Base-by-base conservation (phyloP, 1,139 yeast genomes). In the Kurtzmaniella quercitrusa region DNA sequence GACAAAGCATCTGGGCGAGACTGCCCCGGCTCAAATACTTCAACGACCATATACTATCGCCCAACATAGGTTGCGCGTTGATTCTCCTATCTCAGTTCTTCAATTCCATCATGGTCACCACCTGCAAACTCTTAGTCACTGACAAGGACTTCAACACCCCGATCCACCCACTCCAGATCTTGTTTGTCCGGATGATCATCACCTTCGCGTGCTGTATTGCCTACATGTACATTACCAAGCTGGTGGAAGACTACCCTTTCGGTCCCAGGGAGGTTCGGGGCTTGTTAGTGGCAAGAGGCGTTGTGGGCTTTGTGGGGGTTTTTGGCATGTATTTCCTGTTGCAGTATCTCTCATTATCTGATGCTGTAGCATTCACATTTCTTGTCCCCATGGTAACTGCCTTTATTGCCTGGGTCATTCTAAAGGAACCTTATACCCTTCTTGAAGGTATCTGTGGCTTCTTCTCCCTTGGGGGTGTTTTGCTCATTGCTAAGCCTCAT, bases 401-500 rank as follows among this genome's bases (percentile, higher is more conserved):
- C 0, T 66, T 88, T 34, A 63, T 85, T 46, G 96, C 96, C 0
- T 82, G 82, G 75, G 53, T 79, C 2, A 58, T 85, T 10, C 64
- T 90, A 31, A 73, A 77, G 34, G 96, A 90, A 57, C 64, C 74
- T n/a, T 85, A 86, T 61, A 78, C 86, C 3, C 51, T 73, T 19
- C 56, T 81, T 12, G 96, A 90, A 62, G 86, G 81, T 0, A 55
- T 73, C 1, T 90, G 95, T 34, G 85, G 91, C 1, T 14, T 82
- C 0, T 61, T 82, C 2, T 86, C 96, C 0, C 68, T 90, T 18
- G 57, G 70, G 1, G 97, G 97, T 1, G 96, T 90, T 1, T 51
- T 89, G 1, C 63, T 89, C 21, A 86, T 90, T 52, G 93, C 96
- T 1, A 79, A 89, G 56, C 97, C 97, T 0, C 65, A 77, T n/a